Evolutionary conservation across 805 yeast species (phyloP), one percentile per base, ranked within the genome.

Genomic region (Sugiyamaella boreocaroliniensis): DNA sequence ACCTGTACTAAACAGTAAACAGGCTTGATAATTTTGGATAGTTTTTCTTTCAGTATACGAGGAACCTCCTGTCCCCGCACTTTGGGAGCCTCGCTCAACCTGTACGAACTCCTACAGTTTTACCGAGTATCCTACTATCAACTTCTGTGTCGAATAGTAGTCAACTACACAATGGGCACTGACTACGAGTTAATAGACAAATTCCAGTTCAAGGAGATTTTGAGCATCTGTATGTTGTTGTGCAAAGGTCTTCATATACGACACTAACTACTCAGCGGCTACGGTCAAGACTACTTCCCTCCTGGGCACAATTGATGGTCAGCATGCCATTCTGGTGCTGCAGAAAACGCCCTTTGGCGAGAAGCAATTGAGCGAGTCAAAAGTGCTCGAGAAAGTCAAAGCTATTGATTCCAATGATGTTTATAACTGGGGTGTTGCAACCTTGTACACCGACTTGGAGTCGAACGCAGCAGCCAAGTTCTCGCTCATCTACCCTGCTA

Each of bases 401-500:
- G 60, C 71, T 22, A 74, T 83, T 16, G 83, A 86, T n/a, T 66
- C 71, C 14, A 93, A 92, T 66, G 97, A 89, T 61, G 82, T 90
- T 1, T 92, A 92, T 64, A 76, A 76, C 56, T 92, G 98, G 97
- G 87, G 88, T 12, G 66, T 78, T 45, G 79, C 79, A 0, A 66
- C 76, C 0, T 58, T 85, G 43, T 59, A 60, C 2, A 83, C 80
- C 56, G 71, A 76, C 47, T 32, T 63, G 20, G 71, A 70, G 0
- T 58, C 60, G 0, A 60, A 60, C 4, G 87, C 95, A 1, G 76
- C 81, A 0, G 83, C 83, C 14, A 89, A 90, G 63, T 61, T 88
- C 51, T 89, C 85, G 59, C 60, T 92, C 52, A 82, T 92, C 22
- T 89, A 80, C 66, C 99, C 99, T 1, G 98, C 98, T 0, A 85